Evolutionary conservation across 2,329 filamentous ascomycete genomes (phyloP), one percentile per base, ranked within the genome.

Genomic region (Monosporascus sp.): DNA sequence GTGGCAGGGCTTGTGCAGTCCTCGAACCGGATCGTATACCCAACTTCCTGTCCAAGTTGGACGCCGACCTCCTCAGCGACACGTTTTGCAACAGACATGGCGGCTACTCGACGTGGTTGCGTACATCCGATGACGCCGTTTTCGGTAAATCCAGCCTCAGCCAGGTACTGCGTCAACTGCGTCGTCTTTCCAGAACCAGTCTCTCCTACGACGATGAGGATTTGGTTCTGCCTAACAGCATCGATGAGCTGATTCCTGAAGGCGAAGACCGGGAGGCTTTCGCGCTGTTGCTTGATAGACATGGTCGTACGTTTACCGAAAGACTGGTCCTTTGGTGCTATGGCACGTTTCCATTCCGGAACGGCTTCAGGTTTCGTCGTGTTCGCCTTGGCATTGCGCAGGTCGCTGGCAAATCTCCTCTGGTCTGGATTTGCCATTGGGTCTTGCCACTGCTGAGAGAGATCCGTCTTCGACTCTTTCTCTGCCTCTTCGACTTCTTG

Each of bases 121-220:
- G 95, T 99, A 68, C 94, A 99, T 1, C 94, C 94, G 47, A 99
- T 94, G 54, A 97, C 88, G 35, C 92, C 90, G 54, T 88, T 76
- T 60, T 95, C 89, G 2, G 87, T 88, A 65, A 95, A 97, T 0
- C 94, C 94, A 48, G 83, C 92, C 71, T 99, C 94, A 1, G 92
- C 93, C 18, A 99, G 79, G 62, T 95, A 99, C 60, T 99, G 94
- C 0, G 94, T 97, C 52, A 99, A 71, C 68, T 99, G 94, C 0
- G 94, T 99, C 0, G 94, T 99, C 72, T 99, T 99, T 61, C 94
- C 94, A 0, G 91, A 97, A 15, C 94, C 94, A 50, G 94, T 99
- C 69, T 99, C 94, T 63, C 94, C 94, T 50, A 99, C 93, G 0
- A 99, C 93, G 65, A 99, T 96, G 57, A 99, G 71, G 46, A 99